These are phyloP conservation scores for Exidia glandulosa DNA, from an alignment of 768 basidiomycete genomes.

Conservation along the genomic window DNA sequence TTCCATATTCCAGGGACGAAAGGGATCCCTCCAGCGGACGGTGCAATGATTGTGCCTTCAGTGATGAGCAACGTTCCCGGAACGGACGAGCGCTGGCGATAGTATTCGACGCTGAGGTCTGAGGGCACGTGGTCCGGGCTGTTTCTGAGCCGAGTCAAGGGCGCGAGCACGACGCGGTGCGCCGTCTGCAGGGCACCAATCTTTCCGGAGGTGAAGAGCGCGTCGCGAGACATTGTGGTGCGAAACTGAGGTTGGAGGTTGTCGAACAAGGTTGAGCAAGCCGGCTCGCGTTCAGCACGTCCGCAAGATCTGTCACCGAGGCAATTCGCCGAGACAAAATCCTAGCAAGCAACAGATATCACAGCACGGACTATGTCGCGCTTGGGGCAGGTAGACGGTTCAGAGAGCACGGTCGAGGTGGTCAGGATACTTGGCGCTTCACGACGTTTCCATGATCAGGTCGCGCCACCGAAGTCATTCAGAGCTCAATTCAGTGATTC, in stretches of 20 bases:
- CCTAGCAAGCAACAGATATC: too few relatives aligned
- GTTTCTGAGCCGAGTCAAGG: slow-evolving; percentile 13
- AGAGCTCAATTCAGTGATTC: too few relatives aligned
- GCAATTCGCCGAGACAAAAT: not conserved
- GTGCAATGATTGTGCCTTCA: slow-evolving; percentile 25
- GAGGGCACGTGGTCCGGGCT: slow-evolving; percentile 9
- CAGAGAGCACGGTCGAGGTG: too few relatives aligned
- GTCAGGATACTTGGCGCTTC: too few relatives aligned
- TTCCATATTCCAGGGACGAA: slow-evolving; percentile 56
- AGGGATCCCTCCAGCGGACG: too few relatives aligned
- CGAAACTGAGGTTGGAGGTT: too few relatives aligned
- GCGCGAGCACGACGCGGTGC: slow-evolving; percentile 14
- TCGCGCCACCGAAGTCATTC: too few relatives aligned
- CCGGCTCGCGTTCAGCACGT: too few relatives aligned
- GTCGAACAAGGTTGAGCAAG: too few relatives aligned
- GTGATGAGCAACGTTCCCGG: slow-evolving; percentile 20
- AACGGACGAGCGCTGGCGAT: slow-evolving; percentile 9
- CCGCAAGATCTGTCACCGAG: not conserved
- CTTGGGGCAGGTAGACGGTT: too few relatives aligned
- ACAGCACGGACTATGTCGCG: too few relatives aligned
- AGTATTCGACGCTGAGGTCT: slow-evolving; percentile 9
- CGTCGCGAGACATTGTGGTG: not conserved
- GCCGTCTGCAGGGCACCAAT: slow-evolving; percentile 8
- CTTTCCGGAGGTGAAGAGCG: not conserved
- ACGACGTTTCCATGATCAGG: too few relatives aligned